phyloP scores from a whole-genome alignment of 345 rosid genomes.

The Carallia brachiata region DNA sequence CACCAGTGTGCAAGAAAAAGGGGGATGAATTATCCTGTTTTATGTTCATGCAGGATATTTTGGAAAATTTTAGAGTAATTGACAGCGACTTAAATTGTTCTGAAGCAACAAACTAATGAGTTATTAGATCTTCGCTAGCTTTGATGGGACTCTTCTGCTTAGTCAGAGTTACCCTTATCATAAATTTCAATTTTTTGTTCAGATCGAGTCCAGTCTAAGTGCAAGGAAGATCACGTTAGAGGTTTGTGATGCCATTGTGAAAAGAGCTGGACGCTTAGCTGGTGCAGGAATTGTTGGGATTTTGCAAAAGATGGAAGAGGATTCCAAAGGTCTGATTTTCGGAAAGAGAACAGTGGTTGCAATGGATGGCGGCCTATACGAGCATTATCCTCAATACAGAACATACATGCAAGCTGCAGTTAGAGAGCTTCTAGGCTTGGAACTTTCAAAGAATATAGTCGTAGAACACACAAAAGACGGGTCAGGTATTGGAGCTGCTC shows the following conservation, averaged over 20 bases:
- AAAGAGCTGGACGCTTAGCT: constrained; percentile 74
- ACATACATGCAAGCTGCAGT: constrained; percentile 62
- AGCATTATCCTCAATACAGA: constrained; percentile 66
- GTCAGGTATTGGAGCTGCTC: constrained; percentile 89
- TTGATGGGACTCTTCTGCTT: not conserved
- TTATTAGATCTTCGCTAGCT: not conserved
- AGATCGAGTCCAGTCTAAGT: constrained; percentile 54
- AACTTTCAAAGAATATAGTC: constrained; percentile 46
- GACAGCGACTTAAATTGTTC: not conserved
- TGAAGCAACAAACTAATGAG: not conserved
- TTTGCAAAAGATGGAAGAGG: constrained; percentile 73
- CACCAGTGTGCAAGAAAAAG: too few species aligned
- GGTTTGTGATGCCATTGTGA: constrained; percentile 63
- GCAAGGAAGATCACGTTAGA: constrained; percentile 51
- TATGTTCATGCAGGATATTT: too few species aligned
- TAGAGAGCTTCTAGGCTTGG: constrained; percentile 58
- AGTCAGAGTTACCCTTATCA: not conserved
- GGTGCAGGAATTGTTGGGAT: constrained; percentile 91
- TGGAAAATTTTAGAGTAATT: not conserved
- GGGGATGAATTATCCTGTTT: too few species aligned
- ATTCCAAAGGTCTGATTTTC: constrained; percentile 48
- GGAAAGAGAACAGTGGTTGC: constrained; percentile 74
- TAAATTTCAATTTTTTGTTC: not conserved
- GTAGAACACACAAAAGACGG: constrained; percentile 79
- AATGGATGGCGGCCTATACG: constrained; percentile 83